A percentile compares a stretch with the other conserved stretches of the same genome.
Evolutionary conservation across 148 eudicot genomes (phyloP).

Genomic region (Euryodendron excelsum): DNA sequence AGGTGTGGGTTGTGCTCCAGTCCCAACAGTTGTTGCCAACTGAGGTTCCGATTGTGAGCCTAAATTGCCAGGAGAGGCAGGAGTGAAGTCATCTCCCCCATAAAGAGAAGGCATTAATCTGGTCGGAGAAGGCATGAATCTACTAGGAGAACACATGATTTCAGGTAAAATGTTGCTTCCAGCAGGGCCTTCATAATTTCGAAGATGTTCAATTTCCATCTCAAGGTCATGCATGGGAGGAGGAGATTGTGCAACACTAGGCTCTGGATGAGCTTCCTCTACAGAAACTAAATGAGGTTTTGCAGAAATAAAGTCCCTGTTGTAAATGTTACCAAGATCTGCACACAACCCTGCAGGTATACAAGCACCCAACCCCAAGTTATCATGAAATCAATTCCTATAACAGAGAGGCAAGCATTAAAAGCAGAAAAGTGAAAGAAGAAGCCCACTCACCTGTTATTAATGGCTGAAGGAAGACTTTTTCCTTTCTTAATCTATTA

Average conservation of each 20-base stretch:
- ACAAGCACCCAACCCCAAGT: not conserved
- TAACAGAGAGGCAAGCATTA: not conserved
- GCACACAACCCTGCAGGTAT: constrained; percentile 54
- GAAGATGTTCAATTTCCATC: constrained; percentile 44
- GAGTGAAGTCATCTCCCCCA: constrained; percentile 27
- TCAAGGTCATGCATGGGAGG: constrained; percentile 15
- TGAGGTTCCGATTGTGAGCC: constrained; percentile 41
- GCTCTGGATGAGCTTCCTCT: constrained; percentile 31
- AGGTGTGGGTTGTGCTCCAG: constrained; percentile 17
- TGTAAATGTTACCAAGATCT: constrained; percentile 33
- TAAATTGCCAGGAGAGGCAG: constrained; percentile 23
- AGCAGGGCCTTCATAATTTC: constrained; percentile 29
- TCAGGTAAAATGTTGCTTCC: constrained; percentile 22
- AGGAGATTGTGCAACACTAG: constrained; percentile 25
- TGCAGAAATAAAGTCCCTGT: constrained; percentile 34
- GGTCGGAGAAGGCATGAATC: constrained; percentile 22
- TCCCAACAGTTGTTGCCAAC: constrained; percentile 23
- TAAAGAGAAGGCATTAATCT: constrained; percentile 23
- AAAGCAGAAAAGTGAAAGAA: not conserved
- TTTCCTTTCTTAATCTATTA: constrained; percentile 44
- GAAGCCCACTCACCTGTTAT: constrained; percentile 54
- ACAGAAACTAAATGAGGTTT: constrained; percentile 34
- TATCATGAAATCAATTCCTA: not conserved
- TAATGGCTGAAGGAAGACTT: constrained; percentile 48
- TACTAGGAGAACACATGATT: constrained; percentile 19